Evolutionary conservation across 208 protist genomes (phyloP).

Genomic region (Leptomonas seymouri): DNA sequence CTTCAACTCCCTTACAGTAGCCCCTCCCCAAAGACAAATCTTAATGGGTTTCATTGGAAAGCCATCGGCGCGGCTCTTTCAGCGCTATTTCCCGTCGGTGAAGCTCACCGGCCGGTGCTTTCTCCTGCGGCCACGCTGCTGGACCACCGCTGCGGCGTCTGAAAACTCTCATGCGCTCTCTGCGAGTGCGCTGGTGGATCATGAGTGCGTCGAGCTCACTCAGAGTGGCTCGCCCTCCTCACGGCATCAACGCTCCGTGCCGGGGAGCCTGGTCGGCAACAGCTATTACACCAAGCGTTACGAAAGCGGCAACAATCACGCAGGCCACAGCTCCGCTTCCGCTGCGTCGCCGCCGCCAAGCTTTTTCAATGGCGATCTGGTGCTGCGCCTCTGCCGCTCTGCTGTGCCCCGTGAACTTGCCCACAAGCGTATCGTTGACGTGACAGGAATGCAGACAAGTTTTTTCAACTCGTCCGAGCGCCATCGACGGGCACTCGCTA

Average conservation of each 20-base stretch:
- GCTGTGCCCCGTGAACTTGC: slow-evolving; percentile 45
- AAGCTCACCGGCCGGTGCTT: slow-evolving; percentile 36
- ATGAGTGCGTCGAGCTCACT: slow-evolving; percentile 33
- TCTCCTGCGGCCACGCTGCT: slow-evolving; percentile 12
- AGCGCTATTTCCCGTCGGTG: slow-evolving; percentile 18
- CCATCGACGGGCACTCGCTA: slow-evolving; percentile 28
- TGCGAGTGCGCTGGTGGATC: neutral
- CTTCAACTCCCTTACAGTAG: too few species aligned
- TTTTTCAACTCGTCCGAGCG: slow-evolving; percentile 57
- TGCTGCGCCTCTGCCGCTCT: slow-evolving; percentile 35
- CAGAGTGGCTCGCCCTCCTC: neutral
- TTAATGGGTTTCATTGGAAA: neutral
- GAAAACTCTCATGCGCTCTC: neutral
- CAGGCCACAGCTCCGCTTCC: neutral
- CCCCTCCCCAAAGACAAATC: too few species aligned
- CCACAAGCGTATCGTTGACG: slow-evolving; percentile 62
- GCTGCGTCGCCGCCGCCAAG: neutral
- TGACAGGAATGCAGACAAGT: slow-evolving; percentile 73
- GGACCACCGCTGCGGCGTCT: neutral
- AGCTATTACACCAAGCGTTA: slow-evolving; percentile 77
- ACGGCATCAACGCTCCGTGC: slow-evolving; percentile 13
- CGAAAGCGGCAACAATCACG: neutral
- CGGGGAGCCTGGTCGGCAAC: slow-evolving; percentile 64
- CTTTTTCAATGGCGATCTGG: slow-evolving; percentile 42
- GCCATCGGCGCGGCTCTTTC: neutral